A percentile compares a stretch with the other conserved stretches of the same genome.
These are phyloP conservation scores for Dendrocalamus sinicus DNA, from an alignment of 176 grass and related monocot genomes.

Conservation along the genomic window DNA sequence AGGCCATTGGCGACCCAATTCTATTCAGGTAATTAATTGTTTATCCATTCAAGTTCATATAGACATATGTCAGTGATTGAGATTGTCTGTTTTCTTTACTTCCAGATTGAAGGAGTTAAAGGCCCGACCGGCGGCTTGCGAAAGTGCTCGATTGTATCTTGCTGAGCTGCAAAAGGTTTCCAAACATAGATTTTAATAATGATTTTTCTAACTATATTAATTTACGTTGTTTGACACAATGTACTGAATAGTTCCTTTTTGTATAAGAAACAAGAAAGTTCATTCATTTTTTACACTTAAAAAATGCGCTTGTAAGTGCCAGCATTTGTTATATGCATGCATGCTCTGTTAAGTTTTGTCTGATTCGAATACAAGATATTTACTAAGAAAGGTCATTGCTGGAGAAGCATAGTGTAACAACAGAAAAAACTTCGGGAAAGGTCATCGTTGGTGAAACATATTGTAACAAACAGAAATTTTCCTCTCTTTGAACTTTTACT, in stretches of 20 bases:
- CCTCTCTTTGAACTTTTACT: conserved; percentile 5
- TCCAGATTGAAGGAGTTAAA: conserved; percentile 84
- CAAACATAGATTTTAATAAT: background rate
- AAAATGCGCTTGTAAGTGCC: background rate
- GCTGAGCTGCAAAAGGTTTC: conserved; percentile 73
- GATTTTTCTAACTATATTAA: conserved; percentile 8
- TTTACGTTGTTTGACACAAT: background rate
- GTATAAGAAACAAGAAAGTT: background rate
- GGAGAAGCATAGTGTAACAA: background rate
- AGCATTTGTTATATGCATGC: background rate
- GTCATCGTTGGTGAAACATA: background rate
- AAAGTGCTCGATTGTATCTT: conserved; percentile 80
- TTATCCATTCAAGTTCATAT: background rate
- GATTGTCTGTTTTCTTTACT: conserved; percentile 11
- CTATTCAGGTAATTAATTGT: conserved; percentile 79
- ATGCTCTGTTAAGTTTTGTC: background rate
- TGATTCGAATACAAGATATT: background rate
- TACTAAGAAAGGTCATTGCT: background rate
- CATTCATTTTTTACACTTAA: background rate
- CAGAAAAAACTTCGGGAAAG: too few relatives aligned
- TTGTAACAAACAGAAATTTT: background rate
- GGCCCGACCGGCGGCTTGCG: conserved; percentile 69
- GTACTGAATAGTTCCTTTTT: background rate
- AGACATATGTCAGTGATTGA: conserved; percentile 4
- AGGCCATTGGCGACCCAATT: conserved; percentile 84